Percentiles rank a stretch among this genome's conserved stretches.
phyloP scores from a whole-genome alignment of 139 green algal genomes.

The Auxenochlorella protothecoides region DNA sequence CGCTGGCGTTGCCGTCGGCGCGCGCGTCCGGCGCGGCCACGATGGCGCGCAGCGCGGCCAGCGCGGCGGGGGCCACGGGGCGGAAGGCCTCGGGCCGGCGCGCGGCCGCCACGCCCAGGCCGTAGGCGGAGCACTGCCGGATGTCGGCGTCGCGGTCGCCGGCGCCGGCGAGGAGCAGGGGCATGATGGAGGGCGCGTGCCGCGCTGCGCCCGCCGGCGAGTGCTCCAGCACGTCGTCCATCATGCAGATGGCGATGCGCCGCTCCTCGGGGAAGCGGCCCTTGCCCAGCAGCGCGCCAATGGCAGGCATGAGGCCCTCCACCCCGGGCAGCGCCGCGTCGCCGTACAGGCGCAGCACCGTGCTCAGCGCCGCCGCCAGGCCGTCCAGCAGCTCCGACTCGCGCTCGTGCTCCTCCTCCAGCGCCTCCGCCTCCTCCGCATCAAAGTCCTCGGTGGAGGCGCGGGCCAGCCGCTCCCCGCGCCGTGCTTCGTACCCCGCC shows the following conservation, averaged over 20 bases:
- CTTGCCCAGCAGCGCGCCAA: conserved; percentile 54
- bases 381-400: conserved; percentile 82
- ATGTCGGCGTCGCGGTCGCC: conserved; percentile 52
- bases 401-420: conserved; percentile 83
- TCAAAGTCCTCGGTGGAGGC: conserved; percentile 83
- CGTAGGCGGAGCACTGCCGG: conserved; percentile 85
- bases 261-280: conserved; percentile 53
- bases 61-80: conserved; percentile 23
- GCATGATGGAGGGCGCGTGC: conserved; percentile 28
- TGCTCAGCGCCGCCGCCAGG: conserved; percentile 43
- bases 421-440: conserved; percentile 83
- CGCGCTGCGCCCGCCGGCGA: conserved; percentile 34
- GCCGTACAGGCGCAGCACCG: conserved; percentile 63
- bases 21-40: conserved; percentile 23
- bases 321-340: conserved; percentile 72
- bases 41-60: conserved; percentile 23
- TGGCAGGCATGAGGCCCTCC: conserved; percentile 66
- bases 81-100: conserved; percentile 44
- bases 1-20: conserved; percentile 53
- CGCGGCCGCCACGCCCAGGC: conserved; percentile 70
- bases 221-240: conserved; percentile 91
- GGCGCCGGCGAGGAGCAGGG: conserved; percentile 52
- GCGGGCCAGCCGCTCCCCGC: conserved; percentile 35
- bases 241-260: conserved; percentile 81
- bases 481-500: conserved; percentile 47